phyloP scores from a whole-genome alignment of 1,284 basidiomycete species.

The Ceraceosorus bombacis region DNA sequence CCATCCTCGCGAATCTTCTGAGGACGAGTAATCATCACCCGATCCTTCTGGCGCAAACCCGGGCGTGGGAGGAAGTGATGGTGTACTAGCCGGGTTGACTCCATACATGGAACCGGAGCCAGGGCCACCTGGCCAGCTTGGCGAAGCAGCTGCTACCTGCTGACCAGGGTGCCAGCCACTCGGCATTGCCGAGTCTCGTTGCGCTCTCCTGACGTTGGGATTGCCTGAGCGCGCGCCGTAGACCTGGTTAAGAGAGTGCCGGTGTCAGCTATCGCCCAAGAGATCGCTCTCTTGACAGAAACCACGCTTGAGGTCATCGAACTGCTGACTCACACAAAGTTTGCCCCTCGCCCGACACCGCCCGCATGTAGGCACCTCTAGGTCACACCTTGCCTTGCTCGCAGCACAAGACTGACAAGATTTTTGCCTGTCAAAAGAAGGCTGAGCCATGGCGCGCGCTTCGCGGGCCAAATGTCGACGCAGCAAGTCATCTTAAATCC shows the following conservation, averaged over 20 bases:
- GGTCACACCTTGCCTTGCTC: slow-evolving; percentile 39
- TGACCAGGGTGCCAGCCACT: too few species aligned
- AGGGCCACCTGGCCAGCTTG: too few species aligned
- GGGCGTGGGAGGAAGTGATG: background rate
- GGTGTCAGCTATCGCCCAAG: background rate
- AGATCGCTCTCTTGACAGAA: background rate
- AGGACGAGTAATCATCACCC: background rate
- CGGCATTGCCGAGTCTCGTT: slow-evolving; percentile 13
- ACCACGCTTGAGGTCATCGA: slow-evolving; percentile 4
- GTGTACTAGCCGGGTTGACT: background rate
- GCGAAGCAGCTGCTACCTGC: too few species aligned
- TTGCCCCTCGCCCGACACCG: slow-evolving; percentile 36
- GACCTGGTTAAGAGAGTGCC: background rate
- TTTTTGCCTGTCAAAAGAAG: slow-evolving; percentile 37
- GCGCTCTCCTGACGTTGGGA: slow-evolving; percentile 27
- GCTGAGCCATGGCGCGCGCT: slow-evolving; percentile 25
- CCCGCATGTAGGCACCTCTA: slow-evolving; percentile 38
- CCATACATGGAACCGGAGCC: background rate
- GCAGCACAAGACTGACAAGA: slow-evolving; percentile 37
- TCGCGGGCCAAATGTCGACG: slow-evolving; percentile 12
- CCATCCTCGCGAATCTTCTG: slow-evolving; percentile 8
- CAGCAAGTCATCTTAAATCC: slow-evolving; percentile 8
- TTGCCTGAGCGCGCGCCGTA: slow-evolving; percentile 40
- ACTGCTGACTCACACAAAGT: slow-evolving; percentile 19
- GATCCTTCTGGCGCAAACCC: background rate